Evolutionary conservation across 2,329 filamentous ascomycete species (phyloP).

Genomic region (Bipolaris sorokiniana): DNA sequence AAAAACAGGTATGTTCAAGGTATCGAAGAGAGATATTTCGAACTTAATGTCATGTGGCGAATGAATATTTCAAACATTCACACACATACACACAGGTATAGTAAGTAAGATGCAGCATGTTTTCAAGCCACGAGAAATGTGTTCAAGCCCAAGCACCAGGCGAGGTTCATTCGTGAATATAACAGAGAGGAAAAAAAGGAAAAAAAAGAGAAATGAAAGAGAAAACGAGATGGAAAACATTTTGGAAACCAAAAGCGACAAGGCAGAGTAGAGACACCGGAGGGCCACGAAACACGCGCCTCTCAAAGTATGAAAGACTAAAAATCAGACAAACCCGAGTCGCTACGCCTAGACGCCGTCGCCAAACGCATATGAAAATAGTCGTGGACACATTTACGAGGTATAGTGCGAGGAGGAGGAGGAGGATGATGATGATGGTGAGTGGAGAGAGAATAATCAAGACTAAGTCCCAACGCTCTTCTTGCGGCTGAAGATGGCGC

Average conservation of each 20-base stretch:
- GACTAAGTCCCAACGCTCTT: constrained; percentile 46
- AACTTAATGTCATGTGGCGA: constrained; percentile 5
- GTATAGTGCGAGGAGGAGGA: background rate
- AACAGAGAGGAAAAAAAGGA: constrained; percentile 15
- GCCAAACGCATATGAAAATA: constrained; percentile 34
- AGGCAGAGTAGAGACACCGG: constrained; percentile 12
- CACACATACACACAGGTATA: background rate
- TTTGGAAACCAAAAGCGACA: constrained; percentile 13
- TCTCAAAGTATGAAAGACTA: constrained; percentile 39
- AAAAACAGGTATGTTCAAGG: constrained; percentile 12
- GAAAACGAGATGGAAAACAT: constrained; percentile 21
- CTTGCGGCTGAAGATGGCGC: constrained; percentile 74
- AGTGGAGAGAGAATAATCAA: constrained; percentile 6
- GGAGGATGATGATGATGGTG: background rate
- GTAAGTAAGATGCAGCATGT: background rate
- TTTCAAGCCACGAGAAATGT: constrained; percentile 14
- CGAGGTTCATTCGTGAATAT: constrained; percentile 28
- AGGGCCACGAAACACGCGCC: background rate
- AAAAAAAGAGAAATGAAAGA: constrained; percentile 12
- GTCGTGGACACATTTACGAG: constrained; percentile 45
- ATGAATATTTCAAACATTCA: constrained; percentile 1
- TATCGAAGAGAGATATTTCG: constrained; percentile 10
- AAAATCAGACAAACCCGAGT: constrained; percentile 28
- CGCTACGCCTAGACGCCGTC: constrained; percentile 41
- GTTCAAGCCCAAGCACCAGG: constrained; percentile 30